Percentiles rank a stretch among this genome's conserved stretches.
phyloP scores from a whole-genome alignment of 2,329 filamentous ascomycete genomes.

The Fusarium austroafricanum region DNA sequence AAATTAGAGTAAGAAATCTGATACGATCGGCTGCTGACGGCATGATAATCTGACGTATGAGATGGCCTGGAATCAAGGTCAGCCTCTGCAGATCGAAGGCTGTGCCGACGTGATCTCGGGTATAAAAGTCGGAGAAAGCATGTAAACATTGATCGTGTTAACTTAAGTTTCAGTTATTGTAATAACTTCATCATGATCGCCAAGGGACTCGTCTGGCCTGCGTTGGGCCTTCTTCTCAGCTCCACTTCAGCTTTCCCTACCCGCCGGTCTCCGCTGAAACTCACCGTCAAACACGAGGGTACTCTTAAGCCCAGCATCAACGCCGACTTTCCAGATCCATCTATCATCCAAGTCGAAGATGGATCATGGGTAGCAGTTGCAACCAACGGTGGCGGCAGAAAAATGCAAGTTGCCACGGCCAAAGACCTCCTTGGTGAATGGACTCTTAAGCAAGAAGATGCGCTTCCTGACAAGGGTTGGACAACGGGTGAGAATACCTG shows the following conservation, averaged over 20 bases:
- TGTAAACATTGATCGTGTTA: accelerated
- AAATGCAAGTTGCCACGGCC: constrained; percentile 7
- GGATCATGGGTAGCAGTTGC: constrained; percentile 23
- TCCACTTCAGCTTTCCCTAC: background rate
- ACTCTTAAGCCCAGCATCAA: background rate
- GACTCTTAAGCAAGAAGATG: constrained; percentile 2
- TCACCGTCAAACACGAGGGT: constrained; percentile 10
- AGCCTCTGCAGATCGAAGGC: background rate
- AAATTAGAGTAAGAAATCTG: background rate
- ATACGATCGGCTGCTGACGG: constrained; percentile 4
- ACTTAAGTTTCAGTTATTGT: too few species aligned
- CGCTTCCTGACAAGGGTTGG: constrained; percentile 17
- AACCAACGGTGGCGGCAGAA: constrained; percentile 4
- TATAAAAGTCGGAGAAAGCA: background rate
- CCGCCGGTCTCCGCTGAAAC: constrained; percentile 1
- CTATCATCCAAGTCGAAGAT: constrained; percentile 9
- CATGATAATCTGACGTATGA: background rate
- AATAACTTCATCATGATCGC: background rate
- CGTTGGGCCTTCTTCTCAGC: background rate
- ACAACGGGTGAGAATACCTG: constrained; percentile 10
- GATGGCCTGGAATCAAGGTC: background rate
- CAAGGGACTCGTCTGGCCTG: background rate
- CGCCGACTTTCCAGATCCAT: constrained; percentile 22
- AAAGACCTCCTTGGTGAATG: constrained; percentile 9
- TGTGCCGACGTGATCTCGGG: background rate